Evolutionary conservation across 2,329 filamentous ascomycete species (phyloP).

Genomic region (Cladophialophora exuberans): DNA sequence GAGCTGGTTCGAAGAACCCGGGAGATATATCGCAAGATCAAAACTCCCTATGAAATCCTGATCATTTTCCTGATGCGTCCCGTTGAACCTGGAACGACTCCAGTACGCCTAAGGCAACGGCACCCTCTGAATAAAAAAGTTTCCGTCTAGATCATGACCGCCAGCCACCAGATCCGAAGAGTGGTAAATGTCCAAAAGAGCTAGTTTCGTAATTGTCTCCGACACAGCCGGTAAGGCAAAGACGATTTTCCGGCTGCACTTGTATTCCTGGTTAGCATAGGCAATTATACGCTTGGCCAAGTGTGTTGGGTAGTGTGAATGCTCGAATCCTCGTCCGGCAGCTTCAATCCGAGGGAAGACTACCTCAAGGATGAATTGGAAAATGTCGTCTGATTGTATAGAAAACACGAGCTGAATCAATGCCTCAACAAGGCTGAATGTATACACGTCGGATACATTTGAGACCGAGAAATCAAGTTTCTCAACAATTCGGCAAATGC

Average conservation of each 20-base stretch:
- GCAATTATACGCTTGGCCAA: constrained; percentile 32
- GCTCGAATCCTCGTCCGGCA: constrained; percentile 30
- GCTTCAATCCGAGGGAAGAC: constrained; percentile 31
- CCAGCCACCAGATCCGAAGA: constrained; percentile 2
- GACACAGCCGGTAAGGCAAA: not conserved
- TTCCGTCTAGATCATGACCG: not conserved
- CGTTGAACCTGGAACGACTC: too few species aligned
- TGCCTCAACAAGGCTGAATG: constrained; percentile 14
- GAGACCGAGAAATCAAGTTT: constrained; percentile 2
- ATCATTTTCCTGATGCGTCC: too few species aligned
- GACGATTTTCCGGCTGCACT: not conserved
- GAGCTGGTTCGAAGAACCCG: too few species aligned
- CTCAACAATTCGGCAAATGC: not conserved
- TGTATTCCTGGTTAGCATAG: constrained; percentile 16
- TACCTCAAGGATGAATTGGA: constrained; percentile 22
- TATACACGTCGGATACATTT: constrained; percentile 13
- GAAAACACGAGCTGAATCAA: constrained; percentile 9
- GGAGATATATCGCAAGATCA: too few species aligned
- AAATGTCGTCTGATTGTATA: not conserved
- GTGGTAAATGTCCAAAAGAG: not conserved
- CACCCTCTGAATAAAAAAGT: constrained; percentile 9
- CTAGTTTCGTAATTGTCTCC: constrained; percentile 1
- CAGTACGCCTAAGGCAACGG: constrained; percentile 3
- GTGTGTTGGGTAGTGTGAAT: constrained; percentile 34
- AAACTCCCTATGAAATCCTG: too few species aligned